Evolutionary conservation across 208 protist genomes (phyloP).

Genomic region (Trypanosoma caninum): DNA sequence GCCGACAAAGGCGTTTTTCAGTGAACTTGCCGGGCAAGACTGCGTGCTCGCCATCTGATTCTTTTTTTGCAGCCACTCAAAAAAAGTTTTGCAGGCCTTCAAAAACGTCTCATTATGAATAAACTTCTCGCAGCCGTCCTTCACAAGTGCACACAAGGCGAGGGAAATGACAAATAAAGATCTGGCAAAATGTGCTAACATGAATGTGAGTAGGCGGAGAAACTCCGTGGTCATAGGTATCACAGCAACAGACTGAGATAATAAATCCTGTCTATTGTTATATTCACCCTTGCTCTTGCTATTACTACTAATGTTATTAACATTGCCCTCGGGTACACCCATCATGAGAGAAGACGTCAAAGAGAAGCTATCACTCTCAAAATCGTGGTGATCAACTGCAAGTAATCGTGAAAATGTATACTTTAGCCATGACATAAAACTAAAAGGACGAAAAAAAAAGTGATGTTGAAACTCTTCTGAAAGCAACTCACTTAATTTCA

Average conservation of each 20-base stretch:
- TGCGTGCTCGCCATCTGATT: conserved; percentile 3
- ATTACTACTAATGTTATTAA: not conserved
- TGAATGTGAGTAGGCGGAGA: conserved; percentile 5
- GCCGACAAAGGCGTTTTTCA: conserved; percentile 13
- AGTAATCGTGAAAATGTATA: conserved; percentile 42
- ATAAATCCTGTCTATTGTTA: too few species aligned
- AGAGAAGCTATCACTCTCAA: not conserved
- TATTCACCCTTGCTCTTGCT: not conserved
- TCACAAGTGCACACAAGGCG: conserved; percentile 7
- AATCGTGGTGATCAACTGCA: not conserved
- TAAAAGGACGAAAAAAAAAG: conserved; percentile 42
- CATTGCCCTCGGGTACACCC: not conserved
- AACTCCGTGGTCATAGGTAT: not conserved
- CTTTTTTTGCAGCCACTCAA: conserved; percentile 3
- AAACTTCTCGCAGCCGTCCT: not conserved
- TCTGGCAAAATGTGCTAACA: conserved; percentile 14
- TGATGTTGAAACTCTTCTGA: conserved; percentile 73
- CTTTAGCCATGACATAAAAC: conserved; percentile 64
- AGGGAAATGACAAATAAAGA: conserved; percentile 20
- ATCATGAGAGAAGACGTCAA: too few species aligned
- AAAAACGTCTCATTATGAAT: conserved; percentile 3
- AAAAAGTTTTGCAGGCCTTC: conserved; percentile 10
- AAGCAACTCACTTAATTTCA: conserved; percentile 54
- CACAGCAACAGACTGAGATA: not conserved
- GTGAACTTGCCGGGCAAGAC: not conserved